These are phyloP conservation scores for Boletellus ananiceps DNA, from an alignment of 768 basidiomycete species.

Conservation along the genomic window DNA sequence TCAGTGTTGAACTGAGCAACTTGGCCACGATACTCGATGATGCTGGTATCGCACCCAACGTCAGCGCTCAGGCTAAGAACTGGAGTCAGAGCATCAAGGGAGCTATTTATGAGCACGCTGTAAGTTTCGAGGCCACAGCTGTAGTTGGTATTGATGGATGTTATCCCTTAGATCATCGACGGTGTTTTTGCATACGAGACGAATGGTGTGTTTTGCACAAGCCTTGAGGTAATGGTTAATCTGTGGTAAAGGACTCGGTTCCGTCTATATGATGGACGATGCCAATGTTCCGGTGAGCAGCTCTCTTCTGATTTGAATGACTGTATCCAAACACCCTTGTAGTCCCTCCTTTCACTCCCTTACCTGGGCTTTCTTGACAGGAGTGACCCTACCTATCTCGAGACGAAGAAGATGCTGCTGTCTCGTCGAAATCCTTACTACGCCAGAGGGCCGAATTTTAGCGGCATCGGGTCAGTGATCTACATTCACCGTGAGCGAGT, in stretches of 20 bases:
- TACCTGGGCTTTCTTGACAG: constrained; percentile 74
- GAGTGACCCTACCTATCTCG: constrained; percentile 51
- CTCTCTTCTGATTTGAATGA: background rate
- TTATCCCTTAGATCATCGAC: constrained; percentile 46
- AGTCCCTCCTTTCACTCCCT: constrained; percentile 76
- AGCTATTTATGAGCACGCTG: constrained; percentile 61
- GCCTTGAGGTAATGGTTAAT: background rate
- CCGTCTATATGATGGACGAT: constrained; percentile 78
- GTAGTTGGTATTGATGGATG: background rate
- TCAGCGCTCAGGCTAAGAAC: constrained; percentile 49
- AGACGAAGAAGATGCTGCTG: constrained; percentile 59
- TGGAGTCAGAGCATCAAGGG: constrained; percentile 56
- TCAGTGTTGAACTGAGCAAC: constrained; percentile 65
- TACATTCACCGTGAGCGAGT: background rate
- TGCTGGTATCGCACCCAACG: constrained; percentile 41
- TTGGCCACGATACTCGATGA: constrained; percentile 57
- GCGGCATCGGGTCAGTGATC: constrained; percentile 59
- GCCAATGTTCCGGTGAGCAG: constrained; percentile 73
- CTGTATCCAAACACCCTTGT: background rate
- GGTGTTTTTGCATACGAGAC: constrained; percentile 74
- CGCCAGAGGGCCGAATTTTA: constrained; percentile 56
- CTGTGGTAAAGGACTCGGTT: constrained; percentile 49
- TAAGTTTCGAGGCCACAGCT: constrained; percentile 24
- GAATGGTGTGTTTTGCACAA: constrained; percentile 44
- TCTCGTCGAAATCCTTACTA: constrained; percentile 70